These are phyloP conservation scores for Trichosporon faecale DNA, from an alignment of 1,284 basidiomycete genomes.

Conservation along the genomic window DNA sequence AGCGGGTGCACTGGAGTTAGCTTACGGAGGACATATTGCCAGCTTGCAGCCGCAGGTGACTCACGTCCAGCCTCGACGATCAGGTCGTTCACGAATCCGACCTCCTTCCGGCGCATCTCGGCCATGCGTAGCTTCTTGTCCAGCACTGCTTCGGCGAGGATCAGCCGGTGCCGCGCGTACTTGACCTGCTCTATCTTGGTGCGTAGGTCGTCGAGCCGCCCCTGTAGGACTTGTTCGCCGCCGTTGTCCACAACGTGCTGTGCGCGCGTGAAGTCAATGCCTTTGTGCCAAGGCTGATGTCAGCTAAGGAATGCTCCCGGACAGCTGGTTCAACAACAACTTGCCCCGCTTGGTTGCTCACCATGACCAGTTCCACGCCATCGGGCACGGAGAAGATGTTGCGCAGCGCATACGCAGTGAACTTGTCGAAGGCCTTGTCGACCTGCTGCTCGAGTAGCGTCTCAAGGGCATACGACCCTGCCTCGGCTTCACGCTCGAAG, in stretches of 20 bases:
- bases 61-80: conserved; percentile 36
- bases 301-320: background rate
- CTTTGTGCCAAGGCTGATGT: conserved; percentile 50
- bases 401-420: conserved; percentile 48
- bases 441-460: conserved; percentile 50
- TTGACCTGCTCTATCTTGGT: conserved; percentile 47
- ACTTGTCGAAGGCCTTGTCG: conserved; percentile 50
- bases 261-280: conserved; percentile 49
- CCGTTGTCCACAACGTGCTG: conserved; percentile 38
- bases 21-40: too few species aligned
- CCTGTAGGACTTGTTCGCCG: conserved; percentile 38
- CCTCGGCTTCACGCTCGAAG: conserved; percentile 34
- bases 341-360: conserved; percentile 19
- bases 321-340: too few species aligned
- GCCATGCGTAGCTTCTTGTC: conserved; percentile 42
- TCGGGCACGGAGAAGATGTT: conserved; percentile 51
- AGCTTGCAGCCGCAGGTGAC: conserved; percentile 14
- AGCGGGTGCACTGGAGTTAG: conserved; percentile 41
- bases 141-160: conserved; percentile 42
- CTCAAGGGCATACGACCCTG: conserved; percentile 49
- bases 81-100: conserved; percentile 47
- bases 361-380: conserved; percentile 30
- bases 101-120: conserved; percentile 43
- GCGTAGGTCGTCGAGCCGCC: conserved; percentile 39
- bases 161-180: conserved; percentile 37